These are phyloP conservation scores for Debaryomyces robertsiae DNA, from an alignment of 1,139 yeast species.

Conservation along the genomic window DNA sequence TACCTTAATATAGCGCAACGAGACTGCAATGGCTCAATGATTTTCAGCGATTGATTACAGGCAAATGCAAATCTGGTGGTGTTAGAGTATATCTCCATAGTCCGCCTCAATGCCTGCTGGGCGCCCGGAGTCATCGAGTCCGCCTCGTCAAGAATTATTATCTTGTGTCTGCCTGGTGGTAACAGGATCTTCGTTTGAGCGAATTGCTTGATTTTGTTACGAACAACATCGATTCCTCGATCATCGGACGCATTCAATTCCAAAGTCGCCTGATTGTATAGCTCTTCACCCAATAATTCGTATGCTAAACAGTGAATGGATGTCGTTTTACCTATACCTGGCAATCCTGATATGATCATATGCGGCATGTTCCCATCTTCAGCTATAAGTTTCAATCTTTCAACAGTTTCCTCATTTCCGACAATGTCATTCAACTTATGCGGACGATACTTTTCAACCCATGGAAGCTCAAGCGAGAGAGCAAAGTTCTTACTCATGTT, in stretches of 20 bases:
- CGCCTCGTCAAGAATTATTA: constrained; percentile 90
- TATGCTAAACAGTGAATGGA: constrained; percentile 88
- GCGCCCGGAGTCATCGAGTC: constrained; percentile 99
- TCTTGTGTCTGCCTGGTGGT: constrained; percentile 70
- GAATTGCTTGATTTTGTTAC: constrained; percentile 51
- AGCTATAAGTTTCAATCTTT: constrained; percentile 80
- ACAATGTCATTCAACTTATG: constrained; percentile 77
- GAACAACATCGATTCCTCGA: constrained; percentile 52
- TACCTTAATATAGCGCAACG: constrained; percentile 94
- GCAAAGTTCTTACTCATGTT: constrained; percentile 25
- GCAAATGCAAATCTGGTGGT: constrained; percentile 98
- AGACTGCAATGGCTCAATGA: constrained; percentile 94
- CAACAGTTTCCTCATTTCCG: constrained; percentile 90
- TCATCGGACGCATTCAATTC: constrained; percentile 67
- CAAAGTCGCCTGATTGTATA: constrained; percentile 78
- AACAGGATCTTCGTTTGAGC: constrained; percentile 74
- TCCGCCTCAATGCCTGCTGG: constrained; percentile 93
- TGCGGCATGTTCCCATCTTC: constrained; percentile 97
- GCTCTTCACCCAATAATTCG: constrained; percentile 70
- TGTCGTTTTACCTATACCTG: constrained; percentile 97
- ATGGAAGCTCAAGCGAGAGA: constrained; percentile 44
- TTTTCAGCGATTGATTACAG: constrained; percentile 90
- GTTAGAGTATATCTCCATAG: constrained; percentile 94
- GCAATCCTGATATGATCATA: constrained; percentile 88
- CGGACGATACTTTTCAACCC: constrained; percentile 98